Percentiles rank a stretch among this genome's conserved stretches.
These are phyloP conservation scores for Mycena polygramma DNA, from an alignment of 768 basidiomycete species.

Conservation along the genomic window DNA sequence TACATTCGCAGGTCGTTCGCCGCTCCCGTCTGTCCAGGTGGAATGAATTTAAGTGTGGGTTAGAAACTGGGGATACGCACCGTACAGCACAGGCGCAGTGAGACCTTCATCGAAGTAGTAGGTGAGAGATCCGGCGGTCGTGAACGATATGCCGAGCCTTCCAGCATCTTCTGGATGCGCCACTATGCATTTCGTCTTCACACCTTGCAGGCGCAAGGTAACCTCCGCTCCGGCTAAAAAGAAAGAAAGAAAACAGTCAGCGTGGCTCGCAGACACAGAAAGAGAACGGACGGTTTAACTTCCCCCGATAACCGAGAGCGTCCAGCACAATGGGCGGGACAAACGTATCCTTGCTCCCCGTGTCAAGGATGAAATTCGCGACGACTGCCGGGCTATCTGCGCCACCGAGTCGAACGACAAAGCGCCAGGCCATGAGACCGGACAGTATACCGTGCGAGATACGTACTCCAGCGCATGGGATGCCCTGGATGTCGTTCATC, in stretches of 20 bases:
- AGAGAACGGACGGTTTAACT: constrained; percentile 25
- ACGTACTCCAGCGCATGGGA: constrained; percentile 45
- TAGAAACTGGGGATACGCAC: not conserved
- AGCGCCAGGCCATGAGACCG: constrained; percentile 45
- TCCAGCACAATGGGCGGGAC: constrained; percentile 38
- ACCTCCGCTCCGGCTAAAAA: constrained; percentile 40
- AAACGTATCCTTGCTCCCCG: constrained; percentile 35
- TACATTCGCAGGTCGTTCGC: constrained; percentile 20
- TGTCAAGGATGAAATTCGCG: constrained; percentile 45
- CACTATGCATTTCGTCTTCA: constrained; percentile 39
- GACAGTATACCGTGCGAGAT: constrained; percentile 40
- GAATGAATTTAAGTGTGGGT: not conserved
- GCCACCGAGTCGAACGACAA: constrained; percentile 37
- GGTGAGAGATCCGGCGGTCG: constrained; percentile 42
- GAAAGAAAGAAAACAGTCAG: not conserved
- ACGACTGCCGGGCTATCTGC: constrained; percentile 27
- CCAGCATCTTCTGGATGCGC: constrained; percentile 40
- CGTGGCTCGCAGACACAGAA: not conserved
- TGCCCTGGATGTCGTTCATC: constrained; percentile 39
- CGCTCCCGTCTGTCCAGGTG: constrained; percentile 26
- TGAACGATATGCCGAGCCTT: constrained; percentile 39
- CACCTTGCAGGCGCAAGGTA: constrained; percentile 39
- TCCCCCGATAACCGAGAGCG: constrained; percentile 38
- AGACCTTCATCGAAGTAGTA: constrained; percentile 13
- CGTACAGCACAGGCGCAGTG: constrained; percentile 15